A percentile compares a stretch with the other conserved stretches of the same genome.
phyloP scores from a whole-genome alignment of 2,329 filamentous ascomycete species.

The Colletotrichum euphorbiae region DNA sequence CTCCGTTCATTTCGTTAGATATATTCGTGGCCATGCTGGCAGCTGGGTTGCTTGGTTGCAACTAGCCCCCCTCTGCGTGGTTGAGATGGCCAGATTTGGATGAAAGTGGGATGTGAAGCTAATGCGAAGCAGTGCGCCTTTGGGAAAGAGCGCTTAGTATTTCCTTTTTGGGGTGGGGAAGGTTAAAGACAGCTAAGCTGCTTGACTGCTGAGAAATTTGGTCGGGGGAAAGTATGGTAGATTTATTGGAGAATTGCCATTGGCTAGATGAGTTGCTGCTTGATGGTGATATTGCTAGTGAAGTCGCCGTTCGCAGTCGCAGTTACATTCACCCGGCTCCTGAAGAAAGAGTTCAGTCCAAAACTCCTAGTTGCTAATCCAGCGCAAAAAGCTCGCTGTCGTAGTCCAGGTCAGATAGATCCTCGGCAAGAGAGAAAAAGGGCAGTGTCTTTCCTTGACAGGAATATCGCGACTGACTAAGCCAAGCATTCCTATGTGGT shows the following conservation, averaged over 20 bases:
- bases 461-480: neutral
- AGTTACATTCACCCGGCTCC: no score
- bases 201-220: slow-evolving; percentile 11
- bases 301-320: neutral
- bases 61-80: slow-evolving; percentile 11
- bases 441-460: neutral
- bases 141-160: slow-evolving; percentile 33
- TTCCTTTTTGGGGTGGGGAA: slow-evolving; percentile 13
- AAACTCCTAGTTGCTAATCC: neutral
- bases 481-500: neutral
- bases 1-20: slow-evolving; percentile 21
- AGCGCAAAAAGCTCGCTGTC: neutral
- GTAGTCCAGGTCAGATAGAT: no score
- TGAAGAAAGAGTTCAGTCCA: neutral
- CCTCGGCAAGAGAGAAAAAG: neutral
- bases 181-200: slow-evolving; percentile 37
- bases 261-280: neutral
- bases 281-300: no score
- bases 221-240: neutral
- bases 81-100: slow-evolving; percentile 33
- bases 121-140: slow-evolving; percentile 32
- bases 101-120: slow-evolving; percentile 22
- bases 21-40: slow-evolving; percentile 22
- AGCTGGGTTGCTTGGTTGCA: slow-evolving; percentile 1
- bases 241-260: neutral